Conservation (phyloP, 2,329 filamentous ascomycete genomes). For the Orbilia ellipsospora region DNA sequence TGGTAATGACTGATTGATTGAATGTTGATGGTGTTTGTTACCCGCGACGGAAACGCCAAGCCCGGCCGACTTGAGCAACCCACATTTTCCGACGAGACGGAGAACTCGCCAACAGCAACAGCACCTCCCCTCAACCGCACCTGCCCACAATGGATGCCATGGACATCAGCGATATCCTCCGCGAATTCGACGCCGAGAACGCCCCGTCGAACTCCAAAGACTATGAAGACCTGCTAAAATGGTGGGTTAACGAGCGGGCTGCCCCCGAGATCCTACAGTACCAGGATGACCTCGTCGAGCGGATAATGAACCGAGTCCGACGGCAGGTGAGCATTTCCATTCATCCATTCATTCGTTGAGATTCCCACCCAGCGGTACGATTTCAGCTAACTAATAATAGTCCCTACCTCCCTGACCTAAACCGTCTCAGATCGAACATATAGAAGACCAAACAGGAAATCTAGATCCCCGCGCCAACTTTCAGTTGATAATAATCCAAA, state of each 20-base stretch:
- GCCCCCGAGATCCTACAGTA: constrained; percentile 89
- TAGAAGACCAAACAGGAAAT: constrained; percentile 81
- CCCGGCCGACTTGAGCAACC: not conserved
- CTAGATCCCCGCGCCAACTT: constrained; percentile 94
- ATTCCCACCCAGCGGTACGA: constrained; percentile 32
- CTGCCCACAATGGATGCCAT: constrained; percentile 63
- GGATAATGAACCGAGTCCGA: constrained; percentile 78
- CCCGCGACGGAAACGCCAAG: constrained; percentile 20
- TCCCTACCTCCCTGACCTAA: constrained; percentile 26
- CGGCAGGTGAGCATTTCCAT: constrained; percentile 65
- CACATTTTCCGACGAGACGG: not conserved
- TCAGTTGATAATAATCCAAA: constrained; percentile 91
- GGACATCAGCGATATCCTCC: constrained; percentile 84
- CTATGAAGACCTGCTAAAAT: constrained; percentile 88
- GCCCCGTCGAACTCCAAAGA: constrained; percentile 70
- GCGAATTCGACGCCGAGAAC: constrained; percentile 73
- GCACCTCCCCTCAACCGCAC: no score
- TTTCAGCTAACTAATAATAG: constrained; percentile 56
- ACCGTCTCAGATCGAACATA: constrained; percentile 69
- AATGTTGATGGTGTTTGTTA: constrained; percentile 15
- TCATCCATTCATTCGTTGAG: constrained; percentile 1
- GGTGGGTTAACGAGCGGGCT: constrained; percentile 91
- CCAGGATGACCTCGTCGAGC: constrained; percentile 79
- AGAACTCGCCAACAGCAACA: not conserved
- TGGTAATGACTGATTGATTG: not conserved